Base-by-base conservation (phyloP, 306 rosid species). In the Bauhinia variegata region DNA sequence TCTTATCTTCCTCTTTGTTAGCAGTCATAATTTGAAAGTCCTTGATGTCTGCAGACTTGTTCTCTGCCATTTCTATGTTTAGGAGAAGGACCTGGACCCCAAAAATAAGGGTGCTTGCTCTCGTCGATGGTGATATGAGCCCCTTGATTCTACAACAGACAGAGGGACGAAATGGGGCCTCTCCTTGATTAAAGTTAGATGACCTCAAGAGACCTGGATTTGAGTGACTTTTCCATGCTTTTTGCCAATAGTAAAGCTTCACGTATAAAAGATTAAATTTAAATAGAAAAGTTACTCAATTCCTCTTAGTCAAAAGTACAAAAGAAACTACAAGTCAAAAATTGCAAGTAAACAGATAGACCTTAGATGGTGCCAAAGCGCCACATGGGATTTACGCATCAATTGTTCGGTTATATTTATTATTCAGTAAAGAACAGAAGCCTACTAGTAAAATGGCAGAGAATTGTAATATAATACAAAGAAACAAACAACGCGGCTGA, bases 21-120 rank as follows among this genome's bases (percentile, higher is more conserved):
- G 78, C 38, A 14, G 63, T 63, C 53, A 70, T 53, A 68, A 83
- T 74, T 55, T 56, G 77, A 62, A 80, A 77, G 43, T 83, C 83
- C 42, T 78, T 83, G 71, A 75, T 74, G 63, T 80, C 83, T 23
- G 84, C 65, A 5, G 79, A 36, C 60, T 79, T 83, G 60, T 67
- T 66, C 56, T 84, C 88, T 77, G 76, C 81, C 88, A 84, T 84
- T 82, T 74, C 75, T 73, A 65, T 59, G 63, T 54, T 49, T 51
- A 58, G 39, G 65, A 72, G 18, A 3, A 47, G 19, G 52, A 16
- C 52, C 23, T 14, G 2, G 28, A 23, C 28, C 28, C 28, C 28
- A 23, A 23, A 1, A 23, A 23, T 1, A 23, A 23, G 28, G 16
- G 1, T 47, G 52, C 2, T 4, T 46, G 71, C 83, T 75, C 75